phyloP scores from a whole-genome alignment of 106 monocot species.

The Dioscorea dumetorum region DNA sequence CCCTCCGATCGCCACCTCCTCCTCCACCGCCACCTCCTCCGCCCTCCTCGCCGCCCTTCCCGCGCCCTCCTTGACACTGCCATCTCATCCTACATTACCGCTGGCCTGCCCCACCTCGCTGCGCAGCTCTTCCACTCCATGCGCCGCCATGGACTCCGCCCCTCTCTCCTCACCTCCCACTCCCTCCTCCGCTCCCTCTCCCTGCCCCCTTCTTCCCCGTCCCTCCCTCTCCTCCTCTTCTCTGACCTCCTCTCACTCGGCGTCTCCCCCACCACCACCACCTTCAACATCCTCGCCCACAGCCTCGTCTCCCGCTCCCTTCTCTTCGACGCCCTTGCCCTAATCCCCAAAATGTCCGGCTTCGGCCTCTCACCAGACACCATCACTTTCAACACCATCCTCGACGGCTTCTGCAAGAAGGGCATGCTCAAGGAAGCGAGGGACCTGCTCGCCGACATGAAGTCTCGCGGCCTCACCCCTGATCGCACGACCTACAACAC shows the following conservation, averaged over 20 bases:
- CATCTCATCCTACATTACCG: slow-evolving; percentile 38
- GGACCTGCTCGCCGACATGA: slow-evolving; percentile 68
- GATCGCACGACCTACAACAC: slow-evolving; percentile 71
- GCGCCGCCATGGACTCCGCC: slow-evolving; percentile 31
- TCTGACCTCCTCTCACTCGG: slow-evolving; percentile 49
- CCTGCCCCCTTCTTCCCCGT: slow-evolving; percentile 32
- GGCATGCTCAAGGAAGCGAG: slow-evolving; percentile 73
- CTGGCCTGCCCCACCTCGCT: slow-evolving; percentile 38
- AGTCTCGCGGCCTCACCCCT: slow-evolving; percentile 37
- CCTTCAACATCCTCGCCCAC: slow-evolving; percentile 76
- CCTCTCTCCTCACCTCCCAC: slow-evolving; percentile 45
- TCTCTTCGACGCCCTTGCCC: slow-evolving; percentile 41
- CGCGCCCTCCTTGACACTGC: slow-evolving; percentile 46
- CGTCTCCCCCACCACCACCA: slow-evolving; percentile 37
- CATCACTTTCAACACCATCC: slow-evolving; percentile 75
- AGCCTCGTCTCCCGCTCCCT: slow-evolving; percentile 26
- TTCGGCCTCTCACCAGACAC: slow-evolving; percentile 52
- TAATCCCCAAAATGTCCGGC: slow-evolving; percentile 33
- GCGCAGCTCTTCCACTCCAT: slow-evolving; percentile 52
- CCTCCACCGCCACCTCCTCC: slow-evolving; percentile 38
- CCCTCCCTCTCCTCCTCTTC: slow-evolving; percentile 29
- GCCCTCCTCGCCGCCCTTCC: slow-evolving; percentile 7
- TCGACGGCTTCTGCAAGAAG: slow-evolving; percentile 58
- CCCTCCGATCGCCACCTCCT: slow-evolving; percentile 15
- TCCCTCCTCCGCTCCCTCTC: slow-evolving; percentile 37